phyloP scores from a whole-genome alignment of 2,329 filamentous ascomycete species.

The Colletotrichum liaoningense region DNA sequence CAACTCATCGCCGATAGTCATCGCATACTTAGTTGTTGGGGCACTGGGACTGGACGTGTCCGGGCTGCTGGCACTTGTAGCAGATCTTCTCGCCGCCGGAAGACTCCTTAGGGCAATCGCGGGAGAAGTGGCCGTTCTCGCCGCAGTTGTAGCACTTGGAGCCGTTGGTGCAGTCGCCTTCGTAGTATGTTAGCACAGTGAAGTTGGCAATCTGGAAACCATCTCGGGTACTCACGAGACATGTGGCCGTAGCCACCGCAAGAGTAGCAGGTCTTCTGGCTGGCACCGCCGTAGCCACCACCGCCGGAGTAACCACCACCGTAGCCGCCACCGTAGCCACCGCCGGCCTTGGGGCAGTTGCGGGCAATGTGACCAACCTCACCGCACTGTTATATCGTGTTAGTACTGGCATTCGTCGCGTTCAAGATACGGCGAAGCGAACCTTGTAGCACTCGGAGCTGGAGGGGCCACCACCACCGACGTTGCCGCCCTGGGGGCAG shows the following conservation, averaged over 20 bases:
- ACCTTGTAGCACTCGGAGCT: slow-evolving; percentile 91
- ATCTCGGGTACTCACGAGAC: slow-evolving; percentile 72
- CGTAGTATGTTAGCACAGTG: slow-evolving; percentile 26
- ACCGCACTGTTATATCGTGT: slow-evolving; percentile 72
- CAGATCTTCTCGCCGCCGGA: slow-evolving; percentile 91
- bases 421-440: slow-evolving; percentile 30
- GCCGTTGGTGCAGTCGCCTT: slow-evolving; percentile 94
- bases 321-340: slow-evolving; percentile 57
- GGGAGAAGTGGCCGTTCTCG: slow-evolving; percentile 93
- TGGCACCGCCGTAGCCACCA: slow-evolving; percentile 61
- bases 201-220: background rate
- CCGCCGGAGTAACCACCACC: slow-evolving; percentile 60
- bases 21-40: slow-evolving; percentile 74
- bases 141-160: slow-evolving; percentile 99
- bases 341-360: slow-evolving; percentile 80
- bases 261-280: slow-evolving; percentile 94
- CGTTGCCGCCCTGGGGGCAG: slow-evolving; percentile 69
- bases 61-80: slow-evolving; percentile 91
- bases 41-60: slow-evolving; percentile 95
- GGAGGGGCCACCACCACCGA: slow-evolving; percentile 55
- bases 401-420: background rate
- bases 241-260: slow-evolving; percentile 98
- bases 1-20: slow-evolving; percentile 35
- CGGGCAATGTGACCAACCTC: slow-evolving; percentile 96
- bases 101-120: slow-evolving; percentile 95